phyloP scores from a whole-genome alignment of 352 stramenopile genomes.

The Globisporangium alternatum region DNA sequence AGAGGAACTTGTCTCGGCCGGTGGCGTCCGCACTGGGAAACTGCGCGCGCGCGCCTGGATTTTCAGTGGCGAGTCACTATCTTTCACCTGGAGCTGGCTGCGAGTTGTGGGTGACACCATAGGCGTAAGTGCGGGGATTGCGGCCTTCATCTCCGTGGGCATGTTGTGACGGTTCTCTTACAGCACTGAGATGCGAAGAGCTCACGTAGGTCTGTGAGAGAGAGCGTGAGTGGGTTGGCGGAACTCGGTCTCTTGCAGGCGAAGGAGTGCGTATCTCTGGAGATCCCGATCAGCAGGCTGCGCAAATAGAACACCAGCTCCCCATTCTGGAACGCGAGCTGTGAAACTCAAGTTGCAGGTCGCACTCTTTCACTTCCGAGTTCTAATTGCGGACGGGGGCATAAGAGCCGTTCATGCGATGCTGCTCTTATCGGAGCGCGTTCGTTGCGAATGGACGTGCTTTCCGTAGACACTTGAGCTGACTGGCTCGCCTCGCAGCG shows the following conservation, averaged over 20 bases:
- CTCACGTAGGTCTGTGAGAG: neutral
- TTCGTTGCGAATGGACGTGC: neutral
- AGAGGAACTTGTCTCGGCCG: neutral
- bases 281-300: neutral
- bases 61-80: constrained; percentile 10
- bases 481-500: neutral
- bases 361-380: neutral
- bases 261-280: neutral
- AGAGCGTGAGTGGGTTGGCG: neutral
- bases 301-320: constrained; percentile 1
- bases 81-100: constrained; percentile 7
- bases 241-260: neutral
- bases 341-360: constrained; percentile 3
- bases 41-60: constrained; percentile 17
- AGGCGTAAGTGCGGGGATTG: neutral
- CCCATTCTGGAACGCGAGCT: constrained; percentile 1
- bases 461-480: neutral
- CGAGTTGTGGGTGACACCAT: neutral
- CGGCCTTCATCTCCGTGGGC: neutral
- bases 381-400: constrained; percentile 2
- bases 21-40: constrained; percentile 10
- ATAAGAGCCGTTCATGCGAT: neutral
- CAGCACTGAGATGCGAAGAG: neutral
- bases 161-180: neutral
- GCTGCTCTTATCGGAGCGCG: neutral